Base-by-base conservation (phyloP, 2,329 filamentous ascomycete genomes). In the Penicillium expansum region DNA sequence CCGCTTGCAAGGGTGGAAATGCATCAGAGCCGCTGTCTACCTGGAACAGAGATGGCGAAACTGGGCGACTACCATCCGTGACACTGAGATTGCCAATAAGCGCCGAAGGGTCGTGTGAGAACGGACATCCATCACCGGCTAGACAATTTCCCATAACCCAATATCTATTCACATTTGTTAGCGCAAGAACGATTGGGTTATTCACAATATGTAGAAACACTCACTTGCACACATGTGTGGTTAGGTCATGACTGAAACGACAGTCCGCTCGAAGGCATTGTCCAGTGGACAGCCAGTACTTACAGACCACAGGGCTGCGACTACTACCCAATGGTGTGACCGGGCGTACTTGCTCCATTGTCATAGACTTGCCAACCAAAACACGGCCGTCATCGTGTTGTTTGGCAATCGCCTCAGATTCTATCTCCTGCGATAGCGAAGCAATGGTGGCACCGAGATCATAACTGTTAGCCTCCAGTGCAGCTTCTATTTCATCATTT, bases 151-250 rank as follows among this genome's bases (percentile, higher is more conserved):
- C 94, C 78, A 91, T 91, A 52, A 99, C 83, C 91, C 92, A 99
- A 73, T 97, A 97, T 72, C 90, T 94, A 67, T 43, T 37, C 11
- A 61, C 20, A 57, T 47, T 51, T 60, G 73, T 60, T 63, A 76
- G 70, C 30, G 43, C 24, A 37, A 37, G 52, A 66, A 59, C 55
- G 6, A 14, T 9, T 18, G 24, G 24, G 11, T 48, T 35, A 33
- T 24, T 14, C 30, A 4, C 2, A 5, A 22, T n/a, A 18, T 48
- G 3, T 7, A 4, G 30, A 29, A 41, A 51, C 41, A 88, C 91
- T 83, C 81, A 95, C 91, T 97, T 97, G 92, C 94, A 99, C 60
- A 99, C 84, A 69, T 97, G 94, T 70, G 90, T 95, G 71, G 91
- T 96, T 43, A 96, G 83, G 73, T 99, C 93, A 74, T 99, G 94